Evolutionary conservation across 129 eudicot species (phyloP), one percentile per base, ranked within the genome.

Genomic region (Flaveria linearis): DNA sequence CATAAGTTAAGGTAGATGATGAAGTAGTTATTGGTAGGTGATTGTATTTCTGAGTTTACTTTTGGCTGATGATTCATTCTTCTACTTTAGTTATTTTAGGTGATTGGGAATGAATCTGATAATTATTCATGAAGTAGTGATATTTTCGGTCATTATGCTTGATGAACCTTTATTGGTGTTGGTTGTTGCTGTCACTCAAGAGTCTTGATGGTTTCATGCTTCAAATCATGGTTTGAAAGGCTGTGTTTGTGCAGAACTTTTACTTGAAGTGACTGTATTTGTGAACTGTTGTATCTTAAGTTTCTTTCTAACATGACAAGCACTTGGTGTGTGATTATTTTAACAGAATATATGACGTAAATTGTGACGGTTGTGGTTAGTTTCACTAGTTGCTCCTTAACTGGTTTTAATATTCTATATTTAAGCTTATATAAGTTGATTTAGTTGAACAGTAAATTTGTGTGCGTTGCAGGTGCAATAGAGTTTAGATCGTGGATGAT

Each of bases 361-460:
- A 3, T 4, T 49, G 53, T 14, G 16, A 13, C 5, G 2, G 39
- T 26, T 65, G 18, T 47, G 65, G 5, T 20, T 50, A 33, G 13
- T 20, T 57, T 13, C 2, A 57, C 64, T 22, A 10, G 13, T 22
- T 57, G 67, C 10, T 26, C 7, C 9, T 61, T 4, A 56, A 57
- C 36, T 41, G 16, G 58, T 42, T 25, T 52, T 2, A 14, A 3
- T n/a, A 22, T 36, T 53, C 39, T 76, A 56, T 17, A 15, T 36
- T 66, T 41, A 17, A 68, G 75, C 81, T 51, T 66, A 41, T 56
- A n/a, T 68, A 1, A 52, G 33, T 55, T 23, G 20, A 68, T 53
- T 76, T n/a, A n/a, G n/a, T n/a, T n/a, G n/a, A n/a, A 36, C 4
- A 50, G 62, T 64, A 51, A 20, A 52, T 6, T 25, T 57, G 6